Percentiles rank a stretch among this genome's conserved stretches.
Conservation (phyloP, 2,329 filamentous ascomycete species). For the Stagonosporopsis chrysanthemi region DNA sequence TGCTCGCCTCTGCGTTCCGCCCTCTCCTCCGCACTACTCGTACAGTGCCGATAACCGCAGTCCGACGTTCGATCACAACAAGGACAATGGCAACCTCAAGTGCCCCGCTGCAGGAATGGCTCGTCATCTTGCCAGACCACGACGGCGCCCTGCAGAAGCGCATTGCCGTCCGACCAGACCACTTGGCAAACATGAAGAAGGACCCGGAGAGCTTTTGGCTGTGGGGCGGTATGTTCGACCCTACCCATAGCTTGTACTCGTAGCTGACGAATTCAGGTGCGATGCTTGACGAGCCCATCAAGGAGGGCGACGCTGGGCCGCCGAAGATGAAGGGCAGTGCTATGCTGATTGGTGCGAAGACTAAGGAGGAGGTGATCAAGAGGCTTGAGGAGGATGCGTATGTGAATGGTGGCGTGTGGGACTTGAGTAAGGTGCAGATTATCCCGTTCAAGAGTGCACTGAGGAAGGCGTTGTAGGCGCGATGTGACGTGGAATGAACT, state of each 20-base stretch:
- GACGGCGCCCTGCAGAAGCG: slow-evolving; percentile 52
- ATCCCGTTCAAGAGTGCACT: slow-evolving; percentile 59
- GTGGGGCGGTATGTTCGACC: slow-evolving; percentile 39
- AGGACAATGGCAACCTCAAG: slow-evolving; percentile 23
- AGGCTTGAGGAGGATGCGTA: slow-evolving; percentile 77
- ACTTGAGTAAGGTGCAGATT: slow-evolving; percentile 61
- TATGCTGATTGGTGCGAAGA: slow-evolving; percentile 71
- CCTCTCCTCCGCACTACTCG: slow-evolving; percentile 2
- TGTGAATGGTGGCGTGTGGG: slow-evolving; percentile 76
- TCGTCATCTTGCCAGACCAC: slow-evolving; percentile 59
- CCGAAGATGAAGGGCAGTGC: slow-evolving; percentile 78
- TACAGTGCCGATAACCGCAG: neutral
- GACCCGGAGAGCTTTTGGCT: slow-evolving; percentile 45
- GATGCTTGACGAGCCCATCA: slow-evolving; percentile 53
- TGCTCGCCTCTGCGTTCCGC: neutral
- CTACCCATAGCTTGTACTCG: neutral
- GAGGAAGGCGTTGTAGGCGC: slow-evolving; percentile 50
- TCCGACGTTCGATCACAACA: neutral
- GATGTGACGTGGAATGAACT: neutral
- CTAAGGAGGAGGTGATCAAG: slow-evolving; percentile 73
- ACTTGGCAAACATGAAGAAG: slow-evolving; percentile 40
- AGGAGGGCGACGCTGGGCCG: slow-evolving; percentile 64
- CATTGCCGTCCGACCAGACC: slow-evolving; percentile 51
- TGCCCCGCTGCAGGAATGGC: slow-evolving; percentile 54
- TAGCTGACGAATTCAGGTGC: slow-evolving; percentile 31